A percentile compares a stretch with the other conserved stretches of the same genome.
phyloP scores from a whole-genome alignment of 306 rosid genomes.

The Cyamopsis tetragonoloba region DNA sequence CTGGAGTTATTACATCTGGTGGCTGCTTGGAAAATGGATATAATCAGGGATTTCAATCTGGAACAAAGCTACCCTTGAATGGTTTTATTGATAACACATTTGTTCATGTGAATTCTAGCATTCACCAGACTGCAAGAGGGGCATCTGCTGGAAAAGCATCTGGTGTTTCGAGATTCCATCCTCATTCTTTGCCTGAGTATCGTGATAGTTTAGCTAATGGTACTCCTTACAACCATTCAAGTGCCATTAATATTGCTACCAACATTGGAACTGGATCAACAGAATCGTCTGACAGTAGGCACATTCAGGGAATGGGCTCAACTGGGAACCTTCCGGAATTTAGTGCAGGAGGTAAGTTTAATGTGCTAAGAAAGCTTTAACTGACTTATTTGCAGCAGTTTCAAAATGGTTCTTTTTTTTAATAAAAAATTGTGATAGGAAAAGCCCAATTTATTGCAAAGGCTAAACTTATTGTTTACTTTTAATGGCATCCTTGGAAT shows the following conservation, averaged over 20 bases:
- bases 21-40: constrained; percentile 52
- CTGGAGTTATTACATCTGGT: constrained; percentile 46
- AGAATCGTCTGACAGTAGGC: constrained; percentile 52
- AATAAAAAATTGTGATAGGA: not conserved
- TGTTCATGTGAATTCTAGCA: constrained; percentile 42
- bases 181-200: constrained; percentile 73
- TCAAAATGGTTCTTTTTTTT: not conserved
- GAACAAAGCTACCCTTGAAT: constrained; percentile 37
- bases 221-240: constrained; percentile 39
- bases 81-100: constrained; percentile 40
- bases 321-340: constrained; percentile 53
- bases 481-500: constrained; percentile 5
- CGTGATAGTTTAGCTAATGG: constrained; percentile 55
- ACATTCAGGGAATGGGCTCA: constrained; percentile 43
- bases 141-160: constrained; percentile 38
- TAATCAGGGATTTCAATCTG: constrained; percentile 48
- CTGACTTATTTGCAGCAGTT: constrained; percentile 11
- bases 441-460: not conserved
- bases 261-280: constrained; percentile 46
- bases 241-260: constrained; percentile 40
- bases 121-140: constrained; percentile 47
- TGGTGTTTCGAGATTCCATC: constrained; percentile 48
- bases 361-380: constrained; percentile 2
- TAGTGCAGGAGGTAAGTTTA: constrained; percentile 56
- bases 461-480: constrained; percentile 11